Base-by-base conservation (phyloP, 306 rosid genomes). In the Hippophae tibetana region DNA sequence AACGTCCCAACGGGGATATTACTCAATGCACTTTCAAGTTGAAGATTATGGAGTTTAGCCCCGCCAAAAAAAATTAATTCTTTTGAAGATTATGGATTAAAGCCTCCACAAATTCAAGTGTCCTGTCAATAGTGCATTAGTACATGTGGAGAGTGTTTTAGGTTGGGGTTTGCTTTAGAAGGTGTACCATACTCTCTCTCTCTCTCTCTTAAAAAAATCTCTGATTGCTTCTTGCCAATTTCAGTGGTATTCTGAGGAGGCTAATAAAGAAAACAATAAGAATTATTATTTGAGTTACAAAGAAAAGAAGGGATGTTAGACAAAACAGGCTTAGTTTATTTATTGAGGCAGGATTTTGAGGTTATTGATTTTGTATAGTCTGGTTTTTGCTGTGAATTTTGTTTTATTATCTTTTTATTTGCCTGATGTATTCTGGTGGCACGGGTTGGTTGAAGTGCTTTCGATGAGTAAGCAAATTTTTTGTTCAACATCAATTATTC, bases 241-340 rank as follows among this genome's bases (percentile, higher is more conserved):
- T 81, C 78, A 83, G 74, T 63, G 63, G 18, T 75, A 62, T 62
- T 75, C 68, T 79, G 62, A 67, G 69, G 75, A 73, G 83, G 79
- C 73, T 61, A 72, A 72, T 67, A 62, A 72, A 47, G 74, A 67
- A 67, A 52, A 66, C 60, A 67, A 64, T 60, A 26, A 56, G 55
- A 27, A 43, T 13, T 31, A 10, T 69, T 58, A 55, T 47, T 43
- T 61, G 48, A 60, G 57, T 67, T 54, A 64, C 31, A 43, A 62
- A 64, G 60, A 62, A 57, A 25, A 43, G 70, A 43, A 54, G 69
- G 67, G 50, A 43, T 6, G 45, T 42, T 50, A 68, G 47, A 66
- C 59, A 48, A 26, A 51, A 53, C 47, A 54, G 68, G 64, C 38
- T 57, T 45, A 51, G 65, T 60, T 54, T 67, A 63, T 63, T 69